Conservation (phyloP, 2,329 filamentous ascomycete genomes). For the Fusarium compactum region DNA sequence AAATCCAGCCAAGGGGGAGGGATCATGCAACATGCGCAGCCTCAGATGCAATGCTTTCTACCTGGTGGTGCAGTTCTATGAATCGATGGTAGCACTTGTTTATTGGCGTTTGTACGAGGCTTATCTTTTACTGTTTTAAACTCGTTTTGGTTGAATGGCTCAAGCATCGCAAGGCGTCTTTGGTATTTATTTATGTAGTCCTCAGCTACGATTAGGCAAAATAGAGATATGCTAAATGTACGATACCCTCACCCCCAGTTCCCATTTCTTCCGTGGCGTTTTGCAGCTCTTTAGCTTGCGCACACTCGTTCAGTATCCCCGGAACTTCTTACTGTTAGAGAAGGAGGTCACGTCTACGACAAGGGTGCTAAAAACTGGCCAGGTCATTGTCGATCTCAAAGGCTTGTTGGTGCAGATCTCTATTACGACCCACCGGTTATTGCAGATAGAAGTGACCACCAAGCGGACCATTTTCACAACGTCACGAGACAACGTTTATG, state of each 20-base stretch:
- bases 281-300: neutral
- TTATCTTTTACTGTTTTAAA: neutral
- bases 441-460: too few species aligned
- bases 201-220: constrained; percentile 4
- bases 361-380: neutral
- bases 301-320: neutral
- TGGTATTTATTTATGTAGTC: constrained; percentile 4
- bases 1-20: neutral
- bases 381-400: neutral
- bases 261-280: neutral
- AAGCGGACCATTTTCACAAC: neutral
- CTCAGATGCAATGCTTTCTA: neutral
- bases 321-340: neutral
- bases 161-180: constrained; percentile 39
- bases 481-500: neutral
- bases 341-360: neutral
- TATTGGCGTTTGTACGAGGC: neutral
- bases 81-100: neutral
- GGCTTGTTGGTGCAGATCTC: constrained; percentile 6
- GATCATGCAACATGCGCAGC: neutral
- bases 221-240: constrained; percentile 17
- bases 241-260: constrained; percentile 3
- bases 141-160: neutral
- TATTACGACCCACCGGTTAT: neutral
- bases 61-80: neutral